Conservation (phyloP, 345 rosid species). For the Pelargonium nanum region DNA sequence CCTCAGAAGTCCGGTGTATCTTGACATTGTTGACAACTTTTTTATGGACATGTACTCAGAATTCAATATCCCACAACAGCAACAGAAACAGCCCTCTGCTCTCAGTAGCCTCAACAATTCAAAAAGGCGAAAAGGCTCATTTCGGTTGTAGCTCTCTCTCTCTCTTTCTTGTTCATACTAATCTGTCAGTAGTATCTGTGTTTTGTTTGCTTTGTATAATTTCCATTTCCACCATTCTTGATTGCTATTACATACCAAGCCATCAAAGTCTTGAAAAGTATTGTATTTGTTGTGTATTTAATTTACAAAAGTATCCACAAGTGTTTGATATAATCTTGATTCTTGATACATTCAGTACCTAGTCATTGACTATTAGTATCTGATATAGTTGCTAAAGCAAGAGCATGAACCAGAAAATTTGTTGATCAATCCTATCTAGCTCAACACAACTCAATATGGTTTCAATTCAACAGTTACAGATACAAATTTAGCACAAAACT, state of each 20-base stretch:
- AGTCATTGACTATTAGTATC: slow-evolving; percentile 26
- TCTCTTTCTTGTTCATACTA: too few species aligned
- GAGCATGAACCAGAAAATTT: too few species aligned
- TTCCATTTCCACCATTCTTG: neutral
- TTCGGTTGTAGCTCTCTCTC: slow-evolving; percentile 33
- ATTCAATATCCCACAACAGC: slow-evolving; percentile 42
- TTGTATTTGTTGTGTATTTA: too few species aligned
- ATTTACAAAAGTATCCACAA: too few species aligned
- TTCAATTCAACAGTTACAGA: too few species aligned
- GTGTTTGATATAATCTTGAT: too few species aligned
- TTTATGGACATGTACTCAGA: slow-evolving; percentile 74
- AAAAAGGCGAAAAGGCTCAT: slow-evolving; percentile 35
- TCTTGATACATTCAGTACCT: slow-evolving; percentile 33
- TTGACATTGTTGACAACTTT: slow-evolving; percentile 75
- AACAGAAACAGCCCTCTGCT: too few species aligned
- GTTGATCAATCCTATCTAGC: too few species aligned
- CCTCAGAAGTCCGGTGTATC: slow-evolving; percentile 71
- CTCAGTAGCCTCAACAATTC: slow-evolving; percentile 34
- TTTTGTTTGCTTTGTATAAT: neutral
- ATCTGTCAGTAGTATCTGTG: neutral
- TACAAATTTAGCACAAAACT: too few species aligned
- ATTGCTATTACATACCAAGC: neutral
- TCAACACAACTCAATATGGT: too few species aligned
- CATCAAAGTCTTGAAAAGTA: too few species aligned
- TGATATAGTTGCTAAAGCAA: slow-evolving; percentile 24